Conservation (phyloP, 1,284 basidiomycete genomes). For the Ustilago curta region DNA sequence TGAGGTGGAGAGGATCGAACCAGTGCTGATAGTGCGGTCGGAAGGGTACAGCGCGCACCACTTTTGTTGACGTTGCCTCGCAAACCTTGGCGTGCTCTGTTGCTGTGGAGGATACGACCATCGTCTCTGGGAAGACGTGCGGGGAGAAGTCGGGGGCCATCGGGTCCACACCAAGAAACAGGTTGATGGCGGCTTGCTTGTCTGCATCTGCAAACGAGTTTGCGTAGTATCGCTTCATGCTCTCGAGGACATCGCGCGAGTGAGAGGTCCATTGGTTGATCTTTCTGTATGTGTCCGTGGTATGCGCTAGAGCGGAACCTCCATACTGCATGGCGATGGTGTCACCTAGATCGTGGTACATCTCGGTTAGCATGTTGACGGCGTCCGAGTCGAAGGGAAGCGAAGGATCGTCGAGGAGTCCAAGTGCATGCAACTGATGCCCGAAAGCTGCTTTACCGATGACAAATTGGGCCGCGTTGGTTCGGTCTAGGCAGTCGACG, state of each 20-base stretch:
- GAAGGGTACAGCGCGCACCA: conserved; percentile 34
- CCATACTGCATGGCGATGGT: conserved; percentile 86
- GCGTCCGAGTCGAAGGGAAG: conserved; percentile 94
- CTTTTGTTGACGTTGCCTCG: background rate
- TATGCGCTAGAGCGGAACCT: conserved; percentile 88
- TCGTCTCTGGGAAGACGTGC: conserved; percentile 32
- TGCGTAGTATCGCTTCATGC: conserved; percentile 93
- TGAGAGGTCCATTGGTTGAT: conserved; percentile 97
- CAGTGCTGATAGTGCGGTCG: conserved; percentile 57
- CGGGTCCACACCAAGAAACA: conserved; percentile 84
- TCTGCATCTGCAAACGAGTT: conserved; percentile 90
- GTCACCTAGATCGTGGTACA: conserved; percentile 80
- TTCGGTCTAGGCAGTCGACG: conserved; percentile 90
- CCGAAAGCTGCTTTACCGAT: conserved; percentile 95
- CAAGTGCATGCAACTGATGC: conserved; percentile 94
- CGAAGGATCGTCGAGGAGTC: conserved; percentile 78
- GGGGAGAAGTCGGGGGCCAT: conserved; percentile 43
- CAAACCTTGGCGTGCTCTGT: background rate
- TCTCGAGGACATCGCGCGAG: conserved; percentile 96
- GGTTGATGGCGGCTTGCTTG: conserved; percentile 96
- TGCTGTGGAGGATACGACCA: conserved; percentile 12
- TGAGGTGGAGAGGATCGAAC: conserved; percentile 55
- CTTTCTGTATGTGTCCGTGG: conserved; percentile 94
- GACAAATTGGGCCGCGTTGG: conserved; percentile 97
- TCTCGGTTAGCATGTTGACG: conserved; percentile 96